Base-by-base conservation (phyloP, 495 filamentous ascomycete species). In the Xylaria scruposa region DNA sequence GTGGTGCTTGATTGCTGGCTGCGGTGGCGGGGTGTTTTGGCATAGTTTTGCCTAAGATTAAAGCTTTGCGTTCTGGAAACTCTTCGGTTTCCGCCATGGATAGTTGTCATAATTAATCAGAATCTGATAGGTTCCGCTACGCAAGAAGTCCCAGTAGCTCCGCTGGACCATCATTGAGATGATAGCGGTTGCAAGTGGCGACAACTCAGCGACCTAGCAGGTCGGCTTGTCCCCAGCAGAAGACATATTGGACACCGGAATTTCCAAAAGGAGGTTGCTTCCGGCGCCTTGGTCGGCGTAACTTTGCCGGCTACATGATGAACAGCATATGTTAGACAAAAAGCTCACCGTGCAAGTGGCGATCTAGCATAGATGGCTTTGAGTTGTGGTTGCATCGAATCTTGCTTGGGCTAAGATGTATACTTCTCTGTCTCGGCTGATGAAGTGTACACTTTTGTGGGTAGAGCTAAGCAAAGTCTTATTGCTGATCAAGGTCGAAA, bases 111-210 rank as follows among this genome's bases (percentile, higher is more conserved):
- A 31, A 31, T 31, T 38, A 60, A 60, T 36, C 29, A 60, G 17
- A 38, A 38, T 60, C 29, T 60, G 33, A 60, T 31, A 60, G 58
- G 31, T 60, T 60, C 12, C 17, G 21, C n/a, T 60, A 38, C 33
- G 0, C 33, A 19, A 44, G 21, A 44, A 29, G 21, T 63, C 15
- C 12, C 33, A 0, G 19, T 63, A 24, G n/a, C 17, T 44, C 21
- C 38, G 38, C 21, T 15, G 38, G 44, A 44, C 21, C 29, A 19
- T 44, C 13, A 1, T 44, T 24, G 10, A 13, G n/a, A 26, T 44
- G 21, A 4, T 42, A 13, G 5, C n/a, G 21, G 60, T 10, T 24
- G 38, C 3, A 44, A 26, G 36, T 21, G 5, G 9, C 26, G 38
- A 46, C 19, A 44, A 21, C 6, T 44, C 21, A 24, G 38, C 4